Evolutionary conservation across 768 basidiomycete genomes (phyloP).

Genomic region (Pisolithus sp.): DNA sequence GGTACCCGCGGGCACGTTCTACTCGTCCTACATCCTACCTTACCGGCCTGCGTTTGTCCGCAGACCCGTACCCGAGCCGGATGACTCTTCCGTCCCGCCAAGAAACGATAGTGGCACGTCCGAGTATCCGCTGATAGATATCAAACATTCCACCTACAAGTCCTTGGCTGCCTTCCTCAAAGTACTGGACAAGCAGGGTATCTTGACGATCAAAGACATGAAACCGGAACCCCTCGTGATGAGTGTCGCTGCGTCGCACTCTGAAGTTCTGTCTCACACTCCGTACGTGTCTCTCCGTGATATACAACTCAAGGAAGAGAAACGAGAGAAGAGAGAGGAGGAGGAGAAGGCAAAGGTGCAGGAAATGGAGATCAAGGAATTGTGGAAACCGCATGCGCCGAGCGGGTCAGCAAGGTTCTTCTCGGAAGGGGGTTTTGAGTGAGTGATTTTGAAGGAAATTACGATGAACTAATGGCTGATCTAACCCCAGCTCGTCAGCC

Average conservation of each 20-base stretch:
- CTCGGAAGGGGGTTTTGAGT: constrained; percentile 58
- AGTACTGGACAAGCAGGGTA: constrained; percentile 60
- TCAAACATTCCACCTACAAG: constrained; percentile 77
- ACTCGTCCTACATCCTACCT: constrained; percentile 72
- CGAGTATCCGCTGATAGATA: constrained; percentile 47
- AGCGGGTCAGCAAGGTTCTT: constrained; percentile 50
- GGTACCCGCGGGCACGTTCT: constrained; percentile 68
- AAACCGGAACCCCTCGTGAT: constrained; percentile 48
- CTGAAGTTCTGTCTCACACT: constrained; percentile 46
- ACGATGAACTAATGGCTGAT: background rate
- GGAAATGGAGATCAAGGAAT: constrained; percentile 55
- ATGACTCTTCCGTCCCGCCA: constrained; percentile 3
- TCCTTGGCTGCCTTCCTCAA: constrained; percentile 80
- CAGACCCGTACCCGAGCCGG: constrained; percentile 6
- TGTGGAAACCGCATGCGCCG: constrained; percentile 68
- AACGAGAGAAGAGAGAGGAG: constrained; percentile 49
- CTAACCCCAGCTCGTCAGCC: constrained; percentile 36
- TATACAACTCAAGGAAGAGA: constrained; percentile 56
- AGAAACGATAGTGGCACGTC: constrained; percentile 16
- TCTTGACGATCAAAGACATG: constrained; percentile 65
- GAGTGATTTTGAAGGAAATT: constrained; percentile 18
- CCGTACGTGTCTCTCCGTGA: constrained; percentile 58
- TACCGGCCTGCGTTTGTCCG: constrained; percentile 59
- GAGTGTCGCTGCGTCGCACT: constrained; percentile 50
- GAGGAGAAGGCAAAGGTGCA: constrained; percentile 39